Evolutionary conservation across 1,139 yeast genomes (phyloP).

Genomic region (Saccharomycopsis hybrid): DNA sequence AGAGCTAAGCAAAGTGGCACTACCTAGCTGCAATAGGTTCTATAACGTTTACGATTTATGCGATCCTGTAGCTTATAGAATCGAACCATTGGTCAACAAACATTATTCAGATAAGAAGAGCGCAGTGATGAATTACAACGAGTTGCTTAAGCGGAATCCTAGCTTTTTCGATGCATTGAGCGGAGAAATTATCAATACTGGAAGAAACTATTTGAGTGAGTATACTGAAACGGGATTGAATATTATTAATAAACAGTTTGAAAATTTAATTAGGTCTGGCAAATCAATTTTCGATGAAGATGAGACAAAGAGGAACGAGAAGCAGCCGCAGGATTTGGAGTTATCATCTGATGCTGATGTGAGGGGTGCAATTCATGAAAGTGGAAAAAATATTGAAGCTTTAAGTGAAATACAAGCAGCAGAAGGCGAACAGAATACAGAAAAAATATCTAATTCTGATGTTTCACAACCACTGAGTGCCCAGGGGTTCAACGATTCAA

Average conservation of each 20-base stretch:
- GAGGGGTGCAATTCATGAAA: too few relatives aligned
- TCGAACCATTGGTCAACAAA: constrained; percentile 69
- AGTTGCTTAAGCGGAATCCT: constrained; percentile 26
- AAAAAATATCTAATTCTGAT: background rate
- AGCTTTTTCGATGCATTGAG: constrained; percentile 26
- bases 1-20: constrained; percentile 20
- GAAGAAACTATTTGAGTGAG: constrained; percentile 6
- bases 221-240: constrained; percentile 8
- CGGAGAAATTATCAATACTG: constrained; percentile 22
- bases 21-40: constrained; percentile 52
- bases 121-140: constrained; percentile 21
- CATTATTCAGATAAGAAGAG: constrained; percentile 41
- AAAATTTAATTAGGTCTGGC: constrained; percentile 1
- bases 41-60: constrained; percentile 83
- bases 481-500: too few relatives aligned
- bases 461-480: background rate
- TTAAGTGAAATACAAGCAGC: background rate
- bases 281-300: constrained; percentile 1
- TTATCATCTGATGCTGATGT: too few relatives aligned
- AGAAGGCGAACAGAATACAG: background rate
- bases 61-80: constrained; percentile 81
- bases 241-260: constrained; percentile 12
- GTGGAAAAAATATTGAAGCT: background rate
- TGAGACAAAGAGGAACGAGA: background rate
- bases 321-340: too few relatives aligned